Percentiles rank a stretch among this genome's conserved stretches.
Evolutionary conservation across 2,329 filamentous ascomycete species (phyloP).

Genomic region (Trichocomaceae sp.): DNA sequence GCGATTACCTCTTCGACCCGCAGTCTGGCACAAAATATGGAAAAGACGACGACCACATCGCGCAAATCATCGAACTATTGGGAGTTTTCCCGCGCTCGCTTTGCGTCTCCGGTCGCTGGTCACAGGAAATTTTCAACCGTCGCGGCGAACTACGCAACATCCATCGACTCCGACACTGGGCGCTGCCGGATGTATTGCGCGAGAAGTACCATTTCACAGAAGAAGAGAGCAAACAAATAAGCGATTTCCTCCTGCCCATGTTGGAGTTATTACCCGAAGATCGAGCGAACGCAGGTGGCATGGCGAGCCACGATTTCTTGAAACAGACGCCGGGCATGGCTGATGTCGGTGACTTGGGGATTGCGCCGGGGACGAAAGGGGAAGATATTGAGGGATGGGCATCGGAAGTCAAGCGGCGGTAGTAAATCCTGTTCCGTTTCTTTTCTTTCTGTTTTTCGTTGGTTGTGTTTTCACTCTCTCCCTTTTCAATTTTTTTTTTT

Average conservation of each 20-base stretch:
- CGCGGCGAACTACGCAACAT: conserved; percentile 97
- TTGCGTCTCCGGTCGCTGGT: conserved; percentile 92
- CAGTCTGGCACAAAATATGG: conserved; percentile 98
- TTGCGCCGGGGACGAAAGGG: conserved; percentile 73
- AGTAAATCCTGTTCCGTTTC: conserved; percentile 8
- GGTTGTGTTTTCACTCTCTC: background rate
- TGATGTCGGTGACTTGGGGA: conserved; percentile 58
- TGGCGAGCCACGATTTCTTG: conserved; percentile 79
- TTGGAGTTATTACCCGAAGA: conserved; percentile 81
- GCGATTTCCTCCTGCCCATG: conserved; percentile 83
- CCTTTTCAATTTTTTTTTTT: background rate
- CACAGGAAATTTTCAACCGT: conserved; percentile 96
- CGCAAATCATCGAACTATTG: conserved; percentile 94
- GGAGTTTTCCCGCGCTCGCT: conserved; percentile 89
- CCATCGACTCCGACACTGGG: conserved; percentile 92
- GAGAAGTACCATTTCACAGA: conserved; percentile 96
- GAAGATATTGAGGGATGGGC: conserved; percentile 95
- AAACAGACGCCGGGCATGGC: conserved; percentile 87
- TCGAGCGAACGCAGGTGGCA: conserved; percentile 89
- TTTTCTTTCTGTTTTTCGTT: background rate
- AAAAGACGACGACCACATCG: conserved; percentile 98
- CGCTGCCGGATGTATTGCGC: conserved; percentile 79
- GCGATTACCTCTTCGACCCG: conserved; percentile 96
- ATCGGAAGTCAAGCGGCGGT: conserved; percentile 77
- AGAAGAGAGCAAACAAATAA: conserved; percentile 70